phyloP scores from a whole-genome alignment of 2,329 filamentous ascomycete genomes.

The Simplicillium sp. region DNA sequence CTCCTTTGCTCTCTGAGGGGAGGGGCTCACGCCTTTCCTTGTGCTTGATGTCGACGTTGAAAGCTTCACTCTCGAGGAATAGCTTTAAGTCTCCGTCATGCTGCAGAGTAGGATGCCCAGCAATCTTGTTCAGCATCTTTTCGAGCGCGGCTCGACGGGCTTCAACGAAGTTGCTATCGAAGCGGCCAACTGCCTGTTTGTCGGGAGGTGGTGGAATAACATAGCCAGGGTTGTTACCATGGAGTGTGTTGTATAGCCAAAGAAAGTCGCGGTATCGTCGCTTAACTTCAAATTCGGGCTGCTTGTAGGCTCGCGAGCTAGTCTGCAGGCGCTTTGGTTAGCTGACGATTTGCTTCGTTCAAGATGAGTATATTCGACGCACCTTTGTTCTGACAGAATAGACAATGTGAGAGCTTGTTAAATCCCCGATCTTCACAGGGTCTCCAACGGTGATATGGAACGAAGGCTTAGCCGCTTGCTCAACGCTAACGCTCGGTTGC shows the following conservation, averaged over 20 bases:
- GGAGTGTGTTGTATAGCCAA: constrained; percentile 93
- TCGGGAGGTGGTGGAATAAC: constrained; percentile 94
- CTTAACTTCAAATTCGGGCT: constrained; percentile 86
- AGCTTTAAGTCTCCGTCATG: constrained; percentile 92
- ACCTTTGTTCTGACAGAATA: constrained; percentile 94
- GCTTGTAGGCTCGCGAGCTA: constrained; percentile 89
- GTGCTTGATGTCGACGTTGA: constrained; percentile 95
- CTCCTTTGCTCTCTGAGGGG: constrained; percentile 82
- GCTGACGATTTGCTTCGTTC: no score
- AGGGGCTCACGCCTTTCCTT: constrained; percentile 87
- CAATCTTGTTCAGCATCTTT: constrained; percentile 96
- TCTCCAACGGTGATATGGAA: constrained; percentile 92
- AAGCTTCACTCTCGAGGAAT: constrained; percentile 91
- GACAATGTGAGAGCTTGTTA: constrained; percentile 95
- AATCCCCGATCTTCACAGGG: constrained; percentile 93
- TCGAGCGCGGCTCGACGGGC: constrained; percentile 83
- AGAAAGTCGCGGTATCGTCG: constrained; percentile 92
- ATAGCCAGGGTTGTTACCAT: constrained; percentile 88
- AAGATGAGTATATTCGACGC: constrained; percentile 11
- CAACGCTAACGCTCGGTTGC: constrained; percentile 77
- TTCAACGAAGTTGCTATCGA: constrained; percentile 95
- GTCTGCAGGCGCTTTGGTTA: no score
- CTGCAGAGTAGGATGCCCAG: constrained; percentile 79
- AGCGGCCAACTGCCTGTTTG: constrained; percentile 93
- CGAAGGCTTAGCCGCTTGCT: constrained; percentile 84